phyloP scores from a whole-genome alignment of 2,329 filamentous ascomycete species.

The Fusarium sp. region DNA sequence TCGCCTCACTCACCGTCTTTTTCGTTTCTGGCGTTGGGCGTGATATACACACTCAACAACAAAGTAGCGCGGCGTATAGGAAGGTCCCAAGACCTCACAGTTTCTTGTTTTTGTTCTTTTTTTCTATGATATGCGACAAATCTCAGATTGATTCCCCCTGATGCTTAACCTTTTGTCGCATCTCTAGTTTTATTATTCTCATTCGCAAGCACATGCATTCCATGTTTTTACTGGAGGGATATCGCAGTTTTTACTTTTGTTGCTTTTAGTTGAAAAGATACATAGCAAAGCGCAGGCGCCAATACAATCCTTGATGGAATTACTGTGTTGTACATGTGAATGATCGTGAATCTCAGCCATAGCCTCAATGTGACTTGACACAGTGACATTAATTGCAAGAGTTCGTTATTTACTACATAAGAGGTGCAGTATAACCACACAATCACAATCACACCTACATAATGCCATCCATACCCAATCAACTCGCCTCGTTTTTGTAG shows the following conservation, averaged over 20 bases:
- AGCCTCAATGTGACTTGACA: not conserved
- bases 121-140: slow-evolving; percentile 2
- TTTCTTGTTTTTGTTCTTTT: not conserved
- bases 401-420: slow-evolving; percentile 30
- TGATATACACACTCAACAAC: not conserved
- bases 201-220: not conserved
- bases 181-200: slow-evolving; percentile 10
- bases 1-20: not conserved
- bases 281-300: slow-evolving; percentile 28
- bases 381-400: not conserved
- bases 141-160: slow-evolving; percentile 8
- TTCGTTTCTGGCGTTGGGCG: slow-evolving; percentile 17
- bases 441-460: slow-evolving; percentile 23
- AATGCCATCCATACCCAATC: slow-evolving; percentile 6
- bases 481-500: not conserved
- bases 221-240: not conserved
- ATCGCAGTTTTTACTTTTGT: slow-evolving; percentile 1
- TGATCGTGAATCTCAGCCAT: not conserved
- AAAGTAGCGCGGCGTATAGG: slow-evolving; percentile 36
- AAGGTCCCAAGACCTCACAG: slow-evolving; percentile 17
- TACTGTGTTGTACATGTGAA: not conserved
- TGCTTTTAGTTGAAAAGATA: slow-evolving; percentile 9
- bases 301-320: not conserved
- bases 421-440: slow-evolving; percentile 15
- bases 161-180: slow-evolving; percentile 30